These are phyloP conservation scores for Athelia sp. DNA, from an alignment of 1,284 basidiomycete genomes.

Conservation along the genomic window DNA sequence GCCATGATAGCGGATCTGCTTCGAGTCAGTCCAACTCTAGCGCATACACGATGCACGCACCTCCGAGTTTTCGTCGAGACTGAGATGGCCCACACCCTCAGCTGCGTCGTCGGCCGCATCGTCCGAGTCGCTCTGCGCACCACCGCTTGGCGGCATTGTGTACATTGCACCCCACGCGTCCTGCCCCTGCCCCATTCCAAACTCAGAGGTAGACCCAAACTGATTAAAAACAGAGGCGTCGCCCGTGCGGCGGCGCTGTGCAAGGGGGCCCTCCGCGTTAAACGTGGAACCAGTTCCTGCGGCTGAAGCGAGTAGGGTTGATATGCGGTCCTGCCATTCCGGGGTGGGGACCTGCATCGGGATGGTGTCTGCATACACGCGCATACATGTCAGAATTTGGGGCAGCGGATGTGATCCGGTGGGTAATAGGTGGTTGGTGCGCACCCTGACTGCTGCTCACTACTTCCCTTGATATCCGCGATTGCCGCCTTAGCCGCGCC, in stretches of 20 bases:
- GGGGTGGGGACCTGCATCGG: constrained; percentile 60
- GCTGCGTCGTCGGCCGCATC: not conserved
- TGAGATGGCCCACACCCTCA: not conserved
- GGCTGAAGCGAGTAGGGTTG: too few relatives aligned
- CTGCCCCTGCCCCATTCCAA: constrained; percentile 16
- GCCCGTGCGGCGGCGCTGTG: constrained; percentile 39
- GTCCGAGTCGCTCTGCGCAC: constrained; percentile 1
- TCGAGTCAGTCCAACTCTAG: too few relatives aligned
- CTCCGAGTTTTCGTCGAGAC: not conserved
- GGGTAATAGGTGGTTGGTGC: too few relatives aligned
- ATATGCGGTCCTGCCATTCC: constrained; percentile 74
- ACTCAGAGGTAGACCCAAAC: too few relatives aligned
- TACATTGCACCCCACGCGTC: constrained; percentile 53
- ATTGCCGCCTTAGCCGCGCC: constrained; percentile 66
- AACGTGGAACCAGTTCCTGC: constrained; percentile 10
- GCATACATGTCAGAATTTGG: too few relatives aligned
- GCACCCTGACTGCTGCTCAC: constrained; percentile 65
- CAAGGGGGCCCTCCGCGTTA: too few relatives aligned
- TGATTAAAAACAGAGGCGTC: constrained; percentile 14
- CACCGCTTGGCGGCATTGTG: constrained; percentile 42
- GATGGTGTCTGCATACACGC: too few relatives aligned
- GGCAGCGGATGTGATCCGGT: too few relatives aligned
- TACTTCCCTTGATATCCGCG: constrained; percentile 68
- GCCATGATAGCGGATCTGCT: constrained; percentile 73
- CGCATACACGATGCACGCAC: too few relatives aligned